These are phyloP conservation scores for Neofusicoccum cordaticola DNA, from an alignment of 2,329 filamentous ascomycete species.

Conservation along the genomic window DNA sequence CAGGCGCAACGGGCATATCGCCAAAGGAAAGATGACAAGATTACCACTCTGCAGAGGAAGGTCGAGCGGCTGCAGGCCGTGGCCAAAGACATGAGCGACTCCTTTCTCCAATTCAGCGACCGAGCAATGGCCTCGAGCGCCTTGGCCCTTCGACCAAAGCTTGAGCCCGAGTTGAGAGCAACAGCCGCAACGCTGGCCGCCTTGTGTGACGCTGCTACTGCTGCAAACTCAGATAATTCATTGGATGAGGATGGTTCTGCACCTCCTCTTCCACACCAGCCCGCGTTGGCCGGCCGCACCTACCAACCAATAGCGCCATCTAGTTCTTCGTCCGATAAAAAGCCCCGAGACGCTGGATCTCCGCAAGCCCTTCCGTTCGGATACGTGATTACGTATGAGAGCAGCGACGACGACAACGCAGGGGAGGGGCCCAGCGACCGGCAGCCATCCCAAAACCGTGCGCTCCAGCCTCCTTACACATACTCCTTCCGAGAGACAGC, in stretches of 20 bases:
- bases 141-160: constrained; percentile 52
- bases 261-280: too few species aligned
- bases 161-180: not conserved
- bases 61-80: constrained; percentile 66
- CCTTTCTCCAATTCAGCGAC: constrained; percentile 50
- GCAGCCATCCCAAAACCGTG: not conserved
- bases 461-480: constrained; percentile 42
- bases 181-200: too few species aligned
- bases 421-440: not conserved
- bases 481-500: constrained; percentile 63
- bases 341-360: too few species aligned
- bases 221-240: too few species aligned
- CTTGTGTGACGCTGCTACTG: too few species aligned
- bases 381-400: too few species aligned
- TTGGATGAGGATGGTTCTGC: too few species aligned
- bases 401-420: not conserved
- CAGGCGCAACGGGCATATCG: constrained; percentile 83
- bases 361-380: too few species aligned
- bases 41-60: constrained; percentile 67
- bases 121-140: too few species aligned
- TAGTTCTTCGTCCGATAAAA: too few species aligned
- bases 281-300: too few species aligned
- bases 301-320: too few species aligned
- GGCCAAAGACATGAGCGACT: constrained; percentile 70
- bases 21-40: constrained; percentile 78